Evolutionary conservation across 306 rosid species (phyloP).

Genomic region (Pyrus pyrifolia): DNA sequence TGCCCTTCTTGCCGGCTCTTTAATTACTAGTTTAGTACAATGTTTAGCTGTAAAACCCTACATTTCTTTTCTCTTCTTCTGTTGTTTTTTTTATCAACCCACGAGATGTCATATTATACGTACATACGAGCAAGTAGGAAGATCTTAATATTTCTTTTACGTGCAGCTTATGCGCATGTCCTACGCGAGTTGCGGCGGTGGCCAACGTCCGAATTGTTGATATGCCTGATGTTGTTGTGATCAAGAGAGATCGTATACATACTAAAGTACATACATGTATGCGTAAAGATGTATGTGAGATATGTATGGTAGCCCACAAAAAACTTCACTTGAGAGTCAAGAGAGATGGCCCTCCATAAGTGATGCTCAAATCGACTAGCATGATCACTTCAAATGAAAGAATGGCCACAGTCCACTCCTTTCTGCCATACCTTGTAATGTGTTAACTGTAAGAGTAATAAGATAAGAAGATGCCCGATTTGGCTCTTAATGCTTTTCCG

Average conservation of each 20-base stretch:
- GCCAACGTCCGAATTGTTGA: too few species aligned
- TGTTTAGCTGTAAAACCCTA: constrained; percentile 40
- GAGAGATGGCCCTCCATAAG: constrained; percentile 35
- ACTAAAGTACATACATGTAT: background rate
- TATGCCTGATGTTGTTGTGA: too few species aligned
- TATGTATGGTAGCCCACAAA: constrained; percentile 3
- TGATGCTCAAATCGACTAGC: constrained; percentile 26
- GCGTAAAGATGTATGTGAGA: background rate
- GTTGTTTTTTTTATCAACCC: constrained; percentile 13
- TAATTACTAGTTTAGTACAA: constrained; percentile 7
- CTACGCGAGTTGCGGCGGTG: too few species aligned
- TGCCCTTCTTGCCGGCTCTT: constrained; percentile 53
- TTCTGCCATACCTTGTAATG: constrained; percentile 21
- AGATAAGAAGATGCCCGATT: constrained; percentile 41
- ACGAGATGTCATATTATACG: constrained; percentile 14
- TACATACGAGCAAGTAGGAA: background rate
- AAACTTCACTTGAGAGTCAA: constrained; percentile 56
- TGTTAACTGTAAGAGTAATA: constrained; percentile 8
- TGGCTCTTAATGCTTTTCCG: constrained; percentile 29
- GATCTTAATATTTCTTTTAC: background rate
- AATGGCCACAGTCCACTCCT: constrained; percentile 25
- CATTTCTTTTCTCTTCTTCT: background rate
- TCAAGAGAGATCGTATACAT: background rate
- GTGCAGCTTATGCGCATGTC: background rate
- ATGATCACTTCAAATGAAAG: constrained; percentile 28